Percentiles rank a stretch among this genome's conserved stretches.
Evolutionary conservation across 192 early-diverging fungal genomes (phyloP).

Genomic region (Phlyctochytrium arcticum): DNA sequence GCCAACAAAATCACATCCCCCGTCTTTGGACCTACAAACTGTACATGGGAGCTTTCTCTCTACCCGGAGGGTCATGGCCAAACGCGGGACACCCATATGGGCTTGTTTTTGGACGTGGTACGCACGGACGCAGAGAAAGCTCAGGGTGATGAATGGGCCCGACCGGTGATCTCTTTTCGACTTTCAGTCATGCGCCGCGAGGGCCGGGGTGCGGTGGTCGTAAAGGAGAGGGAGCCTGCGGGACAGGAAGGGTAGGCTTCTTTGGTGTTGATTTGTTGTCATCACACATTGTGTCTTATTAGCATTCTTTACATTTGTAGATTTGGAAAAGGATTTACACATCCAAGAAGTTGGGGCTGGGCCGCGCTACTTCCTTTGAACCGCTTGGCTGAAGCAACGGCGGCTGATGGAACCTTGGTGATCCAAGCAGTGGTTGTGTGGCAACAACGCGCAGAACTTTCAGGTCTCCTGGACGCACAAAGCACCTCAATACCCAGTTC

Average conservation of each 20-base stretch:
- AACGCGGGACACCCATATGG: conserved; percentile 32
- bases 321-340: conserved; percentile 27
- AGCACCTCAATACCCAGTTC: conserved; percentile 2
- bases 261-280: too few relatives aligned
- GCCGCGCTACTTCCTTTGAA: conserved; percentile 25
- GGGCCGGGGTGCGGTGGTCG: conserved; percentile 7
- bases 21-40: conserved; percentile 17
- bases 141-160: conserved; percentile 20
- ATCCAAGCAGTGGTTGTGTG: conserved; percentile 27
- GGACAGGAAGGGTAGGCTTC: conserved; percentile 25
- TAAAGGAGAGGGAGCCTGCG: conserved; percentile 27
- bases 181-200: conserved; percentile 25
- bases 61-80: conserved; percentile 32
- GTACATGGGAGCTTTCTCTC: conserved; percentile 34
- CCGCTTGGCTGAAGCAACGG: conserved; percentile 18
- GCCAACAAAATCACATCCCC: conserved; percentile 32
- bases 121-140: conserved; percentile 22
- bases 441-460: conserved; percentile 25
- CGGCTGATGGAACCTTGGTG: conserved; percentile 26
- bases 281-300: too few relatives aligned
- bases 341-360: conserved; percentile 36
- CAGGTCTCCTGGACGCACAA: conserved; percentile 16
- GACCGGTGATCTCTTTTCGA: conserved; percentile 22
- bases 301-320: too few relatives aligned
- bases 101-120: conserved; percentile 32